Evolutionary conservation across 371 early-diverging fungal species (phyloP).

Genomic region (Mortierella polycephala): DNA sequence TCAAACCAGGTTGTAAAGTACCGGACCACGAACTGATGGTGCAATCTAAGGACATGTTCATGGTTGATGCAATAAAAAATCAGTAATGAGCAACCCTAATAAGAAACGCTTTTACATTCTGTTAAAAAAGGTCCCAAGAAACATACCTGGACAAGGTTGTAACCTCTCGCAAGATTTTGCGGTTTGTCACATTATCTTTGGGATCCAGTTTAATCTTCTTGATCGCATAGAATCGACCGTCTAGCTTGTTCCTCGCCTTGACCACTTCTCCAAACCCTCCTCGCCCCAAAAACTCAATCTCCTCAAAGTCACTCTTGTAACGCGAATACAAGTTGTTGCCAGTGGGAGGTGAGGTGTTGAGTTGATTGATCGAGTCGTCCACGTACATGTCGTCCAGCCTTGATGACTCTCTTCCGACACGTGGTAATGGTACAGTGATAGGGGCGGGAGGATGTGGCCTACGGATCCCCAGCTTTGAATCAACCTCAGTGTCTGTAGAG

Average conservation of each 20-base stretch:
- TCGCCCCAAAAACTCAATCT: conserved; percentile 90
- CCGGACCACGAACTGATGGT: conserved; percentile 92
- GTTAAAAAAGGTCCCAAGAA: not conserved
- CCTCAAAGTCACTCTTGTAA: conserved; percentile 92
- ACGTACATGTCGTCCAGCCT: conserved; percentile 51
- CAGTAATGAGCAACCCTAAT: not conserved
- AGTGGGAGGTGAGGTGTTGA: conserved; percentile 34
- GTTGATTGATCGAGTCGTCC: conserved; percentile 51
- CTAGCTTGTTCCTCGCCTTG: conserved; percentile 87
- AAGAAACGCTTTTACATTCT: not conserved
- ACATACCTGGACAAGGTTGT: conserved; percentile 78
- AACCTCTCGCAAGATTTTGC: conserved; percentile 91
- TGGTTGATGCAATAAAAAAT: not conserved
- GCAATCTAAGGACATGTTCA: conserved; percentile 61
- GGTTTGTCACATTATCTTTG: conserved; percentile 77
- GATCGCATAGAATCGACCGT: conserved; percentile 91
- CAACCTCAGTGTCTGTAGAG: conserved; percentile 22
- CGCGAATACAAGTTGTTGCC: conserved; percentile 61
- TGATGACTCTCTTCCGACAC: conserved; percentile 42
- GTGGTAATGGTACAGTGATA: conserved; percentile 36
- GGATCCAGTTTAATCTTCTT: conserved; percentile 86
- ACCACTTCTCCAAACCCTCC: conserved; percentile 96
- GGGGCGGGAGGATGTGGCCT: conserved; percentile 18
- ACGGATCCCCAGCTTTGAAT: conserved; percentile 22
- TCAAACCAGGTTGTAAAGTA: conserved; percentile 97